Evolutionary conservation across 2,329 filamentous ascomycete genomes (phyloP).

Genomic region (Periconia digitata): DNA sequence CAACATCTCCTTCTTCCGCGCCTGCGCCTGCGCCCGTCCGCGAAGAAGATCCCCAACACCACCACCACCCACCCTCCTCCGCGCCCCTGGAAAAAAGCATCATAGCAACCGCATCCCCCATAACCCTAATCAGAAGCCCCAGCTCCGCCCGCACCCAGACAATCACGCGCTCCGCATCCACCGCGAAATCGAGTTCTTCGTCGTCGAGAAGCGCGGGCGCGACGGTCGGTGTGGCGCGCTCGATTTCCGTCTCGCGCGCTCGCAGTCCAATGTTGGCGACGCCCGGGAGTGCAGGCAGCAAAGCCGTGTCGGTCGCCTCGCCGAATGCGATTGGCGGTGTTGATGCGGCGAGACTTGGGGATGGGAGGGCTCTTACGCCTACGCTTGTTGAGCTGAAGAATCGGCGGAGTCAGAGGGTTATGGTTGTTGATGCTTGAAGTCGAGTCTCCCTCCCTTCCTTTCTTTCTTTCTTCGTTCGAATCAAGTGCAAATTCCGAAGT

Average conservation of each 20-base stretch:
- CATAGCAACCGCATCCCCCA: not conserved
- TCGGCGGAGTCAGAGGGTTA: constrained; percentile 38
- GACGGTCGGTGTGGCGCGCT: constrained; percentile 36
- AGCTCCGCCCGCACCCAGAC: not conserved
- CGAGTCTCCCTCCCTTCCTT: too few relatives aligned
- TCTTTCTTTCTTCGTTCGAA: not conserved
- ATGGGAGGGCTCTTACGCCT: constrained; percentile 32
- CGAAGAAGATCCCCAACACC: too few relatives aligned
- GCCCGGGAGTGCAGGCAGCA: constrained; percentile 7
- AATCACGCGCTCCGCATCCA: not conserved
- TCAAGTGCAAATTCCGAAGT: too few relatives aligned
- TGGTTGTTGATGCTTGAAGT: constrained; percentile 36
- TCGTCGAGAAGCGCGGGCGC: constrained; percentile 10
- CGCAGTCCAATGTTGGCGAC: constrained; percentile 22
- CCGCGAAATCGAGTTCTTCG: constrained; percentile 7
- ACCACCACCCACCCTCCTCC: constrained; percentile 30
- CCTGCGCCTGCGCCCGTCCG: too few relatives aligned
- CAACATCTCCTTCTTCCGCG: too few relatives aligned
- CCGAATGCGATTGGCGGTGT: not conserved
- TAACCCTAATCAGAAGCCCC: not conserved
- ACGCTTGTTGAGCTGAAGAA: constrained; percentile 41
- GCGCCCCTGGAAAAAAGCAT: constrained; percentile 25
- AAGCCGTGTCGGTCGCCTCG: constrained; percentile 7
- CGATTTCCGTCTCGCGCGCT: constrained; percentile 34
- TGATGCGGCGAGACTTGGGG: constrained; percentile 25